Evolutionary conservation across 208 protist genomes (phyloP).

Genomic region (Leishmania braziliensis): DNA sequence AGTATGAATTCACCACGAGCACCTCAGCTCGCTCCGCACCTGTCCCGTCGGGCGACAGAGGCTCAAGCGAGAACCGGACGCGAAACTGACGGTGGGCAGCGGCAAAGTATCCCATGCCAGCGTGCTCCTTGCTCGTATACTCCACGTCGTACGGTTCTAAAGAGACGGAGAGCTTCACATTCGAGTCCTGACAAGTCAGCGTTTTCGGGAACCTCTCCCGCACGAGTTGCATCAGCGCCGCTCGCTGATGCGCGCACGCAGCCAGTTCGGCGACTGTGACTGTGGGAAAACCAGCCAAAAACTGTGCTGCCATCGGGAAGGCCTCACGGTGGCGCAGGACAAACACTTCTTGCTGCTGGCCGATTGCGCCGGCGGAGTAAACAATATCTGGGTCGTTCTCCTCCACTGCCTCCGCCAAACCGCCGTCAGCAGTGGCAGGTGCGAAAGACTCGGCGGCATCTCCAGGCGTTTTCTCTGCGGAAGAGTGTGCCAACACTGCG

Average conservation of each 20-base stretch:
- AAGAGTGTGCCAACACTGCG: background rate
- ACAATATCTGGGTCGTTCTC: conserved; percentile 31
- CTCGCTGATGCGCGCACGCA: conserved; percentile 22
- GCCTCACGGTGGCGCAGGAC: conserved; percentile 41
- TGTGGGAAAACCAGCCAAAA: conserved; percentile 39
- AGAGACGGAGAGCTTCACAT: conserved; percentile 49
- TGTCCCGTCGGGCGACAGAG: conserved; percentile 4
- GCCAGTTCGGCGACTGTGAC: conserved; percentile 24
- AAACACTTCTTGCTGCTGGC: conserved; percentile 62
- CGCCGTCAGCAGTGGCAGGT: background rate
- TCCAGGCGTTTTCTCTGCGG: background rate
- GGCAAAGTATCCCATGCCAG: conserved; percentile 51
- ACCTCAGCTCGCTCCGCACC: conserved; percentile 26
- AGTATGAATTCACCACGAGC: conserved; percentile 73
- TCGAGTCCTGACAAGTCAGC: conserved; percentile 50
- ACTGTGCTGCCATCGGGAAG: conserved; percentile 51
- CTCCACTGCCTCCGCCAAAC: background rate
- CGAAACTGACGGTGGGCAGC: conserved; percentile 61
- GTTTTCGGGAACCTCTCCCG: conserved; percentile 26
- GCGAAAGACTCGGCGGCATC: background rate
- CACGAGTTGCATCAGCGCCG: conserved; percentile 29
- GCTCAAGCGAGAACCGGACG: conserved; percentile 40
- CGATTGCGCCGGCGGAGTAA: conserved; percentile 61
- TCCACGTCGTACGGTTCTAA: conserved; percentile 59
- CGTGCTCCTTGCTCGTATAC: conserved; percentile 34